Base-by-base conservation (phyloP, 176 grass and related monocot genomes). In the Raddia guianensis region DNA sequence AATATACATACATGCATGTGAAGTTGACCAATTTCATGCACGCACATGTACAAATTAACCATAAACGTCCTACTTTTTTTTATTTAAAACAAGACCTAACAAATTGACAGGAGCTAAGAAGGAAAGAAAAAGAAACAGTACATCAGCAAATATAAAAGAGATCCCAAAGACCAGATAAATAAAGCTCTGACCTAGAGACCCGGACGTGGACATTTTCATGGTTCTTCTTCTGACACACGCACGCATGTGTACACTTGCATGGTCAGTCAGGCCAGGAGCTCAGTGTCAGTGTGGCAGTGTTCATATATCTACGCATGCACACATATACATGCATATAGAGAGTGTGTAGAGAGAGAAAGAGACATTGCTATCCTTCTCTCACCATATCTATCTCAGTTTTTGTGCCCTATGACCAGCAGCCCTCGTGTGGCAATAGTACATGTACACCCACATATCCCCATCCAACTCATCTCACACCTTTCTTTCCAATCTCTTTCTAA, bases 211-310 rank as follows among this genome's bases (percentile, higher is more conserved):
- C 83, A 82, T 78, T 78, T 78, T 83, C 88, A 79, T 83, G 74
- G 88, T 83, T 82, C 83, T 86, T 86, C 83, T 62, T 86, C 83
- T 90, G 88, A 86, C 83, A 82, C 67, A 77, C 44, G 47, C 78
- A 64, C 27, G 27, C 27, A 27, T 27, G 27, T 27, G 27, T 27
- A 27, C 54, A 63, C 33, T 15, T 78, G 67, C 86, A 40, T 40
- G 37, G 4, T 40, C 37, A 40, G 83, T 54, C 83, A 81, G 86
- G 33, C 5, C 6, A 52, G 59, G 3, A 83, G 70, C 49, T 67
- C 37, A 58, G 66, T 78, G 86, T 78, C 74, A 87, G 61, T 72
- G 46, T 11, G 62, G 16, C 16, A 14, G 61, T 46, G 37, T 16
- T 34, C 42, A 15, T 72, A 34, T 8, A 27, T 83, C 79, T 73